Conservation (phyloP, 2,329 filamentous ascomycete genomes). For the Thelonectria blattea region DNA sequence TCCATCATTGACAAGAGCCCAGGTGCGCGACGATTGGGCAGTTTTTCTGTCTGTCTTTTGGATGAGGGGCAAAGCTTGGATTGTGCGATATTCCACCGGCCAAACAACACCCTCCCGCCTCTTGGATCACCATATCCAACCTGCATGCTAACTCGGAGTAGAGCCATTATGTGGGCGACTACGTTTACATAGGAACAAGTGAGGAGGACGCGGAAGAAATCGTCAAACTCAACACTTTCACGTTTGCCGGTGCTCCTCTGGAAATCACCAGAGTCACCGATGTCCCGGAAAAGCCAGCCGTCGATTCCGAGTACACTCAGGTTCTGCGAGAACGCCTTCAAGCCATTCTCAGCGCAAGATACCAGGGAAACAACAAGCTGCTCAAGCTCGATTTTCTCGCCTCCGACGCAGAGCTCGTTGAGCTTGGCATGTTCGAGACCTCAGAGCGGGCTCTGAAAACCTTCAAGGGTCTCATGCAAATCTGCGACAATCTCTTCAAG, state of each 20-base stretch:
- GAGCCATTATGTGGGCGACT: constrained; percentile 73
- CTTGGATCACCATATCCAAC: constrained; percentile 30
- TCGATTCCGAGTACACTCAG: constrained; percentile 58
- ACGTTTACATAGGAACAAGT: constrained; percentile 70
- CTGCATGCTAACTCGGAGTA: constrained; percentile 72
- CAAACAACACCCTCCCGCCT: constrained; percentile 29
- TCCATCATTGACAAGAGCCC: constrained; percentile 42
- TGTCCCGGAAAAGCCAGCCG: constrained; percentile 43
- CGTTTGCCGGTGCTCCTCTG: constrained; percentile 70
- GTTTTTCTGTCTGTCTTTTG: constrained; percentile 27
- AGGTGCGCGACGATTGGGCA: constrained; percentile 36
- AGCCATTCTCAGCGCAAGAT: constrained; percentile 75
- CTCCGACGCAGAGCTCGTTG: constrained; percentile 72
- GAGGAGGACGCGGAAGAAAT: constrained; percentile 69
- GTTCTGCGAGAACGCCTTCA: constrained; percentile 74
- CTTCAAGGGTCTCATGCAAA: constrained; percentile 88
- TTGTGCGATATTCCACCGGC: constrained; percentile 27
- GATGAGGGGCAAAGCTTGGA: constrained; percentile 30
- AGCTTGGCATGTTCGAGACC: constrained; percentile 77
- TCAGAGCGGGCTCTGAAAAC: constrained; percentile 80
- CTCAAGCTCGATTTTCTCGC: constrained; percentile 83
- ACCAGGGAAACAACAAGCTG: constrained; percentile 73
- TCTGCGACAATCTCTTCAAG: constrained; percentile 81
- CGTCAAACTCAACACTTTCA: constrained; percentile 70
- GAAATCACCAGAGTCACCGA: constrained; percentile 59